Conservation (phyloP, 352 stramenopile species). For the Globisporangium lucens region DNA sequence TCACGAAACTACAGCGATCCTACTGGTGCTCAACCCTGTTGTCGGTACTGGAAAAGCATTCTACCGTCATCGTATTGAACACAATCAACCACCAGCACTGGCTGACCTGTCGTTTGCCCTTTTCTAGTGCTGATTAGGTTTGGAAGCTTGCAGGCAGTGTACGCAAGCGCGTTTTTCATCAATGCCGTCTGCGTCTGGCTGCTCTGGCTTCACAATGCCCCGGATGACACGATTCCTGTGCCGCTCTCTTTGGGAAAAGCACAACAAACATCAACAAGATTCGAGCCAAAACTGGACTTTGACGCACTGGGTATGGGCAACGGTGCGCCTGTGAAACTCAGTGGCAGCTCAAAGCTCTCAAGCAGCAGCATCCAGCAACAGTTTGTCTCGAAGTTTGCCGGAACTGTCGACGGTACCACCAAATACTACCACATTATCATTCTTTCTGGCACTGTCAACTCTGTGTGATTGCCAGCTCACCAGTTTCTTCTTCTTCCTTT, state of each 20-base stretch:
- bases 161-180: conserved; percentile 28
- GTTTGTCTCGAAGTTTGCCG: conserved; percentile 11
- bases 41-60: conserved; percentile 25
- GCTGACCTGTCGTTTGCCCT: background rate
- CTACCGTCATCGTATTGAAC: too few relatives aligned
- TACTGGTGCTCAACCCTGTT: conserved; percentile 41
- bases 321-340: conserved; percentile 2
- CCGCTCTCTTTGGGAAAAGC: background rate
- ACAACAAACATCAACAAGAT: background rate
- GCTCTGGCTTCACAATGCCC: conserved; percentile 33
- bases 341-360: conserved; percentile 6
- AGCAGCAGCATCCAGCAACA: conserved; percentile 7
- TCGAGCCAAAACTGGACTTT: conserved; percentile 9
- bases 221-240: background rate
- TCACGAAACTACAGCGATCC: conserved; percentile 23
- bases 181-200: conserved; percentile 42
- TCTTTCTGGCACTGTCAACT: background rate
- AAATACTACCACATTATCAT: too few relatives aligned
- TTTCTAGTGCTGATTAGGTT: conserved; percentile 44
- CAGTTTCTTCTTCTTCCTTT: background rate
- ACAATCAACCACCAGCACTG: background rate
- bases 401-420: conserved; percentile 11
- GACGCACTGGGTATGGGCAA: background rate
- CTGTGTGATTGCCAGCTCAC: background rate
- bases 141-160: conserved; percentile 25